phyloP scores from a whole-genome alignment of 2,329 filamentous ascomycete genomes.

The Colletotrichum nymphaeae region DNA sequence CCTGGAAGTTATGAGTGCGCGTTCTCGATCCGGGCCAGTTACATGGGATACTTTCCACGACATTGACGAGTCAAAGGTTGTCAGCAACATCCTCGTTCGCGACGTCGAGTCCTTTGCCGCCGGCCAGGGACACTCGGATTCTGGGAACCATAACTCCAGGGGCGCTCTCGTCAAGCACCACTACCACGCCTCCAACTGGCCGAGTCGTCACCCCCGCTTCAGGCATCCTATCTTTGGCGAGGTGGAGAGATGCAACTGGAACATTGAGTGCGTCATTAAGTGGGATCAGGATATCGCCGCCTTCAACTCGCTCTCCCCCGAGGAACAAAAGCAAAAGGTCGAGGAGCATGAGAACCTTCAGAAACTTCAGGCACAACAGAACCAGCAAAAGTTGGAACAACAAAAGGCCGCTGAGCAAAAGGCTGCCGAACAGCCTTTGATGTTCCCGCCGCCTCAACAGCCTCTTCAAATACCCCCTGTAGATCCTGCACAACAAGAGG shows the following conservation, averaged over 20 bases:
- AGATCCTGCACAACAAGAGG: neutral
- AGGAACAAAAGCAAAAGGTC: constrained; percentile 66
- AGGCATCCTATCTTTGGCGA: constrained; percentile 77
- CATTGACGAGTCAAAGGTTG: constrained; percentile 72
- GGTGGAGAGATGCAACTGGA: constrained; percentile 79
- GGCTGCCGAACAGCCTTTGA: neutral
- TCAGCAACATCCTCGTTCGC: constrained; percentile 73
- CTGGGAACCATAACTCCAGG: constrained; percentile 75
- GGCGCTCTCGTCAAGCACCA: constrained; percentile 78
- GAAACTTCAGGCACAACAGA: constrained; percentile 38
- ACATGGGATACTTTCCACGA: constrained; percentile 75
- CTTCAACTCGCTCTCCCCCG: constrained; percentile 68
- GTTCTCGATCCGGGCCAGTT: constrained; percentile 47
- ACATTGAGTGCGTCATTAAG: constrained; percentile 68
- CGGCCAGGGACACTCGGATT: constrained; percentile 79
- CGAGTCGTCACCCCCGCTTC: constrained; percentile 72
- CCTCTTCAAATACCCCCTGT: neutral
- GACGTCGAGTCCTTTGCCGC: constrained; percentile 80
- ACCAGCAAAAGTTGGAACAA: constrained; percentile 48
- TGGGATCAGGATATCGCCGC: constrained; percentile 75
- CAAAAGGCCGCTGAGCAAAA: neutral
- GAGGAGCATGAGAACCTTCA: constrained; percentile 46
- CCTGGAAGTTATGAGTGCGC: constrained; percentile 68
- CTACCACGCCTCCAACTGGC: constrained; percentile 81
- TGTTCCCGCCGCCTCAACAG: constrained; percentile 2